phyloP scores from a whole-genome alignment of 495 filamentous ascomycete genomes.

The Penicillium diatomitis region DNA sequence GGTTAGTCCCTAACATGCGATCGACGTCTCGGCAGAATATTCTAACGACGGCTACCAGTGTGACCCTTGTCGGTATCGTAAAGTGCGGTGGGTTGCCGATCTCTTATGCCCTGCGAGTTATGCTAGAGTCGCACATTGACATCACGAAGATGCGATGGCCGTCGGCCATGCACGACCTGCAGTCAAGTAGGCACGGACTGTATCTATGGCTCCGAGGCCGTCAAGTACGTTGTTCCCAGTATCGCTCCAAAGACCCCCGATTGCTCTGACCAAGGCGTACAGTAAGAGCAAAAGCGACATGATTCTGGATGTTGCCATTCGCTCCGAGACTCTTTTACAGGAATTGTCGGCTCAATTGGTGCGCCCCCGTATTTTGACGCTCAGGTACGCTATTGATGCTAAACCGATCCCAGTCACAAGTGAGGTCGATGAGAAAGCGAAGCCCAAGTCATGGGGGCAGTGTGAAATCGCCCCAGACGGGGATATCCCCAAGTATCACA shows the following conservation, averaged over 20 bases:
- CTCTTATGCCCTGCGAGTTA: not conserved
- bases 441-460: not conserved
- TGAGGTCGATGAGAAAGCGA: not conserved
- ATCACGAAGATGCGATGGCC: constrained; percentile 9
- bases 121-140: not conserved
- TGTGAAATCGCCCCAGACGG: not conserved
- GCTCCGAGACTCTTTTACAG: constrained; percentile 6
- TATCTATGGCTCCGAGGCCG: constrained; percentile 7
- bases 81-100: constrained; percentile 3
- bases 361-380: not conserved
- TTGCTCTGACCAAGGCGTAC: not conserved
- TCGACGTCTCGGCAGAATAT: not conserved
- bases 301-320: constrained; percentile 10
- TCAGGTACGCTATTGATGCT: not conserved
- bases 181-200: constrained; percentile 1
- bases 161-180: constrained; percentile 10
- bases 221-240: constrained; percentile 1
- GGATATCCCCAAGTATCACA: not conserved
- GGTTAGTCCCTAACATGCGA: not conserved
- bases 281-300: constrained; percentile 12
- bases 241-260: not conserved
- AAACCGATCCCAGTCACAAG: not conserved
- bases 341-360: constrained; percentile 8
- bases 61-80: constrained; percentile 6
- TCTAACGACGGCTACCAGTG: not conserved